A percentile compares a stretch with the other conserved stretches of the same genome.
Conservation (phyloP, 2,329 filamentous ascomycete species). For the Calonectria fujianensis region DNA sequence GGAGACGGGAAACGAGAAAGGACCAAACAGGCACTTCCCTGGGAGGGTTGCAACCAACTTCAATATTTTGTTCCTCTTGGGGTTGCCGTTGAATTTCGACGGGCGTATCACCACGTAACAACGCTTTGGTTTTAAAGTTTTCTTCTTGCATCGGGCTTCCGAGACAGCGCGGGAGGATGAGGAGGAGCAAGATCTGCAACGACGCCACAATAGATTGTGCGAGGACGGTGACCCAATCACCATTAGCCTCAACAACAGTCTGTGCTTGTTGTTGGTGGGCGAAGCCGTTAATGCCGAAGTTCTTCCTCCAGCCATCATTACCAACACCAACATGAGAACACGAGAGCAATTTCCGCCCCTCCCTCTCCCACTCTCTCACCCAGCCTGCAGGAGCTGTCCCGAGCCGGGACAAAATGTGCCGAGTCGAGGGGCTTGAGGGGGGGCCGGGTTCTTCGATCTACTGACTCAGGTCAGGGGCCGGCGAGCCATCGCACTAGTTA, state of each 20-base stretch:
- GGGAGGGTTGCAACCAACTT: no score
- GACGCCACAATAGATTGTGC: neutral
- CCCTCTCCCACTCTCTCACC: neutral
- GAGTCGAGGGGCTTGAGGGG: constrained; percentile 9
- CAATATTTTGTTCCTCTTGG: neutral
- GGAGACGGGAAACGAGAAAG: neutral
- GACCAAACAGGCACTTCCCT: constrained; percentile 3
- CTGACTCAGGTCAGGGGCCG: constrained; percentile 25
- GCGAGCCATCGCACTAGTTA: constrained; percentile 6
- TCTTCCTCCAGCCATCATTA: neutral
- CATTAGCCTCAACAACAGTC: constrained; percentile 5
- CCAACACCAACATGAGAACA: neutral
- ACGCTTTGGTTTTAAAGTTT: neutral
- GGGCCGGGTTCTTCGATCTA: constrained; percentile 9
- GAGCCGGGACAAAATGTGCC: constrained; percentile 1
- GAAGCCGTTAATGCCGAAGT: neutral
- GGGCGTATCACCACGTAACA: neutral
- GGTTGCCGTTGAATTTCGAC: neutral
- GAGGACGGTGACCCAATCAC: neutral
- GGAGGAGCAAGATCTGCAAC: constrained; percentile 4
- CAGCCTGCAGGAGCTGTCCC: neutral
- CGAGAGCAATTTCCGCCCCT: constrained; percentile 14
- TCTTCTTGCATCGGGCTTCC: neutral
- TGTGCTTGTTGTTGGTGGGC: constrained; percentile 2
- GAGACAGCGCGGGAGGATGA: constrained; percentile 11